A percentile compares a stretch with the other conserved stretches of the same genome.
phyloP scores from a whole-genome alignment of 148 eudicot genomes.

The Vaccinium vitisidaea region DNA sequence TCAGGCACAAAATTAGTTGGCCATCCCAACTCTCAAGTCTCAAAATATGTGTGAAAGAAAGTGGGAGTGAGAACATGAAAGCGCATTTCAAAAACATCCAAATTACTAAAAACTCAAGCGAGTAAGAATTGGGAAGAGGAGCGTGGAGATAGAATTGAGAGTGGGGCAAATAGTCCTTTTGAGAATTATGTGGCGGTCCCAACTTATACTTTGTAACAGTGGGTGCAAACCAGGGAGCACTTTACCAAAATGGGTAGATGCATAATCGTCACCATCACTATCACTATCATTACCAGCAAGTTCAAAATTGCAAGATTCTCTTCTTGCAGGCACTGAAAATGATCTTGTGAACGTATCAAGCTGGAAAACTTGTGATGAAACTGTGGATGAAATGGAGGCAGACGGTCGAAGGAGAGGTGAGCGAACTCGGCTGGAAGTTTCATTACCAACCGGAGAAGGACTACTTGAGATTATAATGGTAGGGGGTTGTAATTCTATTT shows the following conservation, averaged over 20 bases:
- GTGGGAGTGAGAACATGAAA: not conserved
- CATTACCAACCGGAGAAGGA: conserved; percentile 44
- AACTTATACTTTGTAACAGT: not conserved
- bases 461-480: conserved; percentile 18
- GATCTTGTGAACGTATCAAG: conserved; percentile 36
- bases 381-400: conserved; percentile 47
- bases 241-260: not conserved
- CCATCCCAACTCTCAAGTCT: not conserved
- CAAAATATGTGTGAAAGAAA: not conserved
- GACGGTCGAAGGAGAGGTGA: conserved; percentile 78
- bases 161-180: not conserved
- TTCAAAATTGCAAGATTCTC: too few species aligned
- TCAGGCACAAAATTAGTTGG: not conserved
- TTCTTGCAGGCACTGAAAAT: conserved; percentile 45
- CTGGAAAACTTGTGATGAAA: conserved; percentile 19
- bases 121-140: not conserved
- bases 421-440: conserved; percentile 58
- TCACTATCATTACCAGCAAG: not conserved
- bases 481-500: conserved; percentile 70
- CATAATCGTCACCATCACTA: not conserved
- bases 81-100: not conserved
- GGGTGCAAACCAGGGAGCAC: not conserved
- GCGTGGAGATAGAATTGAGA: not conserved
- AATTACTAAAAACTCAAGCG: not conserved
- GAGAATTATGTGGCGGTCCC: not conserved